phyloP scores from a whole-genome alignment of 331 rosid species.

The Quercus tomentella region DNA sequence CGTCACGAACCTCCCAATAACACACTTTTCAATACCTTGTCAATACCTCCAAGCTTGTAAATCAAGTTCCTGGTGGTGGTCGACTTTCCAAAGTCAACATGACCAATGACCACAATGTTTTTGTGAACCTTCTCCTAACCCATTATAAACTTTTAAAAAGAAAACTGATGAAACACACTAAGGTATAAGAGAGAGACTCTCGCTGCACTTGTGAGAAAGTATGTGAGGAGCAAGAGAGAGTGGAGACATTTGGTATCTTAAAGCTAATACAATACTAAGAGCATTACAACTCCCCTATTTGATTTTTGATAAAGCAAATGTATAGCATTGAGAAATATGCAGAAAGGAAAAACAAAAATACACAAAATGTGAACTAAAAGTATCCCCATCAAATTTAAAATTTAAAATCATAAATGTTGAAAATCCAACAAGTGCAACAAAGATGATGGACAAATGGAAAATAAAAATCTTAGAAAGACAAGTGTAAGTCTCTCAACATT shows the following conservation, averaged over 20 bases:
- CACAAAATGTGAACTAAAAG: not conserved
- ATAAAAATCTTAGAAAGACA: no score
- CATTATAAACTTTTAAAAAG: no score
- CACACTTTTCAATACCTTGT: constrained; percentile 37
- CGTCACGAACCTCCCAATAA: constrained; percentile 54
- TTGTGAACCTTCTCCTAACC: constrained; percentile 35
- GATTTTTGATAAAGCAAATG: not conserved
- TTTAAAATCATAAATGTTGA: not conserved
- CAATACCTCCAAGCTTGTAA: constrained; percentile 67
- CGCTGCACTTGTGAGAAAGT: no score
- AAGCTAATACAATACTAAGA: no score
- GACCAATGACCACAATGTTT: constrained; percentile 64
- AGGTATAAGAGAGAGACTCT: no score
- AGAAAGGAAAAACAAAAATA: not conserved
- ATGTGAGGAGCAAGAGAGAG: no score
- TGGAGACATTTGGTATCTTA: no score
- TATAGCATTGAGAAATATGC: not conserved
- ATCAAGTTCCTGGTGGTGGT: constrained; percentile 57
- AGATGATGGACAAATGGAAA: no score
- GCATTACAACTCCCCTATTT: not conserved
- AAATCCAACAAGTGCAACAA: not conserved
- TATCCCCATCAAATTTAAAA: not conserved
- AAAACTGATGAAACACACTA: no score
- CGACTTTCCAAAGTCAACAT: constrained; percentile 62
- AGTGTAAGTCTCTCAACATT: no score